Conservation (phyloP, 2,329 filamentous ascomycete genomes). For the Aspergillus quadricinctus region DNA sequence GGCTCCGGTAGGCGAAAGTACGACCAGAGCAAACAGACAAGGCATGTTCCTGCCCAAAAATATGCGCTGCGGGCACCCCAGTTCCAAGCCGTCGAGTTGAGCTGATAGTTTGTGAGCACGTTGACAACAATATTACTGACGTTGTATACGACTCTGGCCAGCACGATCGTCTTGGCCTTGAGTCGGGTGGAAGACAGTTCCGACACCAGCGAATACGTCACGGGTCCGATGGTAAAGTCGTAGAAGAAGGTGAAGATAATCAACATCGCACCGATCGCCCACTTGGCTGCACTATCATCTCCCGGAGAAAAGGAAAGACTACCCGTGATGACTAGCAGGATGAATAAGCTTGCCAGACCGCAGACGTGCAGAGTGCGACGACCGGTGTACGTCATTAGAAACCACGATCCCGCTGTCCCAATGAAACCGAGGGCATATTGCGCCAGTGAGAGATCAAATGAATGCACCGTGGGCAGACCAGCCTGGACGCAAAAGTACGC, state of each 20-base stretch:
- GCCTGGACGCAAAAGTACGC: constrained; percentile 54
- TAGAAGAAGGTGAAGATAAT: constrained; percentile 53
- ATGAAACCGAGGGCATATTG: constrained; percentile 58
- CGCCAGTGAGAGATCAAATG: constrained; percentile 43
- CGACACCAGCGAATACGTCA: constrained; percentile 51
- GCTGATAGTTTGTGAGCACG: constrained; percentile 55
- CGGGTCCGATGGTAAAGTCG: constrained; percentile 52
- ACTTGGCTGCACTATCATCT: constrained; percentile 28
- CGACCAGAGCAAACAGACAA: constrained; percentile 37
- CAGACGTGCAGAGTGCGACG: constrained; percentile 38
- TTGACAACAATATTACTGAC: constrained; percentile 49
- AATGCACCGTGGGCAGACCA: constrained; percentile 26
- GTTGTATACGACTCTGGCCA: constrained; percentile 50
- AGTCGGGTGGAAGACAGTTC: constrained; percentile 54
- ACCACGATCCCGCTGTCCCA: constrained; percentile 51
- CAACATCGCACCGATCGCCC: constrained; percentile 45
- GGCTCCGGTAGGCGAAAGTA: constrained; percentile 44
- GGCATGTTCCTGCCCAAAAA: constrained; percentile 39
- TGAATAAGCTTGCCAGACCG: constrained; percentile 22
- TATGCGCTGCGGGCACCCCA: constrained; percentile 37
- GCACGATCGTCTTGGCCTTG: constrained; percentile 52
- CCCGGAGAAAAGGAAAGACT: constrained; percentile 19
- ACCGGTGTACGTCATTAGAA: constrained; percentile 36
- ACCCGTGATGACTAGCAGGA: constrained; percentile 26
- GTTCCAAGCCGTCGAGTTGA: constrained; percentile 28